A percentile compares a stretch with the other conserved stretches of the same genome.
Conservation (phyloP, 441 rosid species). For the Sinapis alba region DNA sequence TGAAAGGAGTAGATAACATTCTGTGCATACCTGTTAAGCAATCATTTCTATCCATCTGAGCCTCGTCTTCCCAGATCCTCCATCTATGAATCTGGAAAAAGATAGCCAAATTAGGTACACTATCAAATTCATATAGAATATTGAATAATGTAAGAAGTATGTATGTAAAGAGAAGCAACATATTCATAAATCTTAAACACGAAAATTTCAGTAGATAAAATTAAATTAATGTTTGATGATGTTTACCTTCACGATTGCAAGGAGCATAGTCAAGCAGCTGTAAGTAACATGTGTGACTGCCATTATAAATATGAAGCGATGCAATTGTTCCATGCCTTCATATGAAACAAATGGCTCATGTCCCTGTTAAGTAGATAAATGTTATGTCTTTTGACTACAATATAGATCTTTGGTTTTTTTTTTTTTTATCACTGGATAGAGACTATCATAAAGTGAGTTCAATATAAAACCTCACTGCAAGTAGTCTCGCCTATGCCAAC, state of each 20-base stretch:
- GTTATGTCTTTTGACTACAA: neutral
- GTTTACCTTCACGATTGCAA: slow-evolving; percentile 84
- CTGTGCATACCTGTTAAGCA: slow-evolving; percentile 50
- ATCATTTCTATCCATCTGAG: slow-evolving; percentile 65
- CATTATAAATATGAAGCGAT: slow-evolving; percentile 96
- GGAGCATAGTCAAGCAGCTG: slow-evolving; percentile 93
- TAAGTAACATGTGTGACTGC: slow-evolving; percentile 88
- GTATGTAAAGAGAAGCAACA: slow-evolving; percentile 5
- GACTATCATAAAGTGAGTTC: neutral
- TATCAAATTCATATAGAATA: neutral
- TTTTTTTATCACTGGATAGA: neutral
- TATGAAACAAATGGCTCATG: slow-evolving; percentile 87
- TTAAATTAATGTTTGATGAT: neutral
- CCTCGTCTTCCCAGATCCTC: slow-evolving; percentile 89
- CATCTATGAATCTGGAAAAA: slow-evolving; percentile 78
- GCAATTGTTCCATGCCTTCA: slow-evolving; percentile 91
- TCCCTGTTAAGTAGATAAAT: slow-evolving; percentile 51
- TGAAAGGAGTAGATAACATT: neutral
- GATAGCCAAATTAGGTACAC: neutral
- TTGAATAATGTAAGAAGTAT: neutral
- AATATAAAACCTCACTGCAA: slow-evolving; percentile 63
- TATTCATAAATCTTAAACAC: neutral
- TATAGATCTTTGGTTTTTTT: neutral
- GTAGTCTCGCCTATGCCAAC: slow-evolving; percentile 41
- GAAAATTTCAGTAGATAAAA: neutral